Evolutionary conservation across 2,329 filamentous ascomycete species (phyloP), one percentile per base, ranked within the genome.

Genomic region (Mollisiaceae sp.): DNA sequence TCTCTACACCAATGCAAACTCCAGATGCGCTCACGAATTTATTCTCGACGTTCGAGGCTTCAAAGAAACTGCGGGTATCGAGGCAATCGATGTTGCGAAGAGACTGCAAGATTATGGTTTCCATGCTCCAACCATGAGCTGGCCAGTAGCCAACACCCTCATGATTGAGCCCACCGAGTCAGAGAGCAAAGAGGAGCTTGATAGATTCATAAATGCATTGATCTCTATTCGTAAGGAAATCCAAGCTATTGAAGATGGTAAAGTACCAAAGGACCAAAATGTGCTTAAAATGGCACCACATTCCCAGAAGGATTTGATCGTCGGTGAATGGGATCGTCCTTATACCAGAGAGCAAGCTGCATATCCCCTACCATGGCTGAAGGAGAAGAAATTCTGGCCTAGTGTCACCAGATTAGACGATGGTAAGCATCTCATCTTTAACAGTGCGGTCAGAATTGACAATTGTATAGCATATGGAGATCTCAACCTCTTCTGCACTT

Each of bases 111-210:
- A 98, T 77, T 98, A 97, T 77, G 94, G 94, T 50, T 98, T 98
- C 86, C 94, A 98, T 79, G 92, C 94, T 1, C 94, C 94, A 0
- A 98, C 94, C 61, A 97, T 98, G 94, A 93, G 89, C 77, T 97
- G 92, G 92, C 94, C 94, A 1, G 93, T 98, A 1, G 86, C 92
- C 60, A 96, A 96, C 80, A 97, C 94, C 0, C 87, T 98, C 54
- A 98, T 98, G 94, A 97, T 98, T 71, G 94, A 98, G 82, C 94
- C 94, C 1, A 98, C 94, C 0, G 94, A 97, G 81, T 94, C 90
- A 15, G 94, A 98, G 82, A 92, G 87, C 79, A 94, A 95, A 78
- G 90, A 90, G 68, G 94, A 98, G 82, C 86, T 98, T 1, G 94
- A 97, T 78, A 90, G 94, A 24, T 97, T 97, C 83, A 92, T 93